Conservation (phyloP, 805 yeast species). For the Kluyveromyces dobzhanskii region DNA sequence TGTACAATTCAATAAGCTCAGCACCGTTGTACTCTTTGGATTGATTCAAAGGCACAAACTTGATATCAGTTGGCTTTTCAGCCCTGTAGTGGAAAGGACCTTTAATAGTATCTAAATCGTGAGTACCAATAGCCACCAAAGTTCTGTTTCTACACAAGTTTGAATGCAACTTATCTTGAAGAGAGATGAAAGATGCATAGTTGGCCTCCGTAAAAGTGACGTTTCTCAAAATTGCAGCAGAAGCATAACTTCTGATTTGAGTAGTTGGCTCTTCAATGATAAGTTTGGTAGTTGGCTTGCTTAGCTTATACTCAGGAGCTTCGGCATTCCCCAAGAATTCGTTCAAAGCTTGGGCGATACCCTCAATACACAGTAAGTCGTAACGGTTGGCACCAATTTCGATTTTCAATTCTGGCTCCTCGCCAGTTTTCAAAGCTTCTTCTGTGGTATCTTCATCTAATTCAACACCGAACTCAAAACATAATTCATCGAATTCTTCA, state of each 20-base stretch:
- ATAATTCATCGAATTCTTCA: conserved; percentile 91
- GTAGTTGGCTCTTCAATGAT: conserved; percentile 70
- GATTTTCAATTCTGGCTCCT: conserved; percentile 88
- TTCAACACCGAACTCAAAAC: conserved; percentile 96
- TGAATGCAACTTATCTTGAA: conserved; percentile 93
- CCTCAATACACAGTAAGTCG: conserved; percentile 96
- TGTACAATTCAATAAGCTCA: conserved; percentile 77
- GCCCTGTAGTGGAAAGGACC: conserved; percentile 89
- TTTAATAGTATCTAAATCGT: conserved; percentile 72
- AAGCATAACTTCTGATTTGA: conserved; percentile 82
- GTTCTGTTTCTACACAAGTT: conserved; percentile 96
- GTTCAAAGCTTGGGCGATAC: conserved; percentile 90
- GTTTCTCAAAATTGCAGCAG: conserved; percentile 87
- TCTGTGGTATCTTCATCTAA: conserved; percentile 95
- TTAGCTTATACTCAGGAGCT: conserved; percentile 60
- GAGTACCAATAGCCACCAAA: conserved; percentile 97
- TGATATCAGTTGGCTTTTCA: conserved; percentile 65
- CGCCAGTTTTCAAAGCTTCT: conserved; percentile 33
- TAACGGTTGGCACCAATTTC: conserved; percentile 98
- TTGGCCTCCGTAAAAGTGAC: conserved; percentile 73
- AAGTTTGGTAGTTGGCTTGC: conserved; percentile 56
- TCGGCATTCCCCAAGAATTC: conserved; percentile 68
- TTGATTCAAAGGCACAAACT: conserved; percentile 71
- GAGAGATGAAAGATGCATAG: conserved; percentile 88
- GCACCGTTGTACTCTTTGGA: conserved; percentile 61